These are phyloP conservation scores for Choanephora cucurbitarum DNA, from an alignment of 371 early-diverging fungal species.

Conservation along the genomic window DNA sequence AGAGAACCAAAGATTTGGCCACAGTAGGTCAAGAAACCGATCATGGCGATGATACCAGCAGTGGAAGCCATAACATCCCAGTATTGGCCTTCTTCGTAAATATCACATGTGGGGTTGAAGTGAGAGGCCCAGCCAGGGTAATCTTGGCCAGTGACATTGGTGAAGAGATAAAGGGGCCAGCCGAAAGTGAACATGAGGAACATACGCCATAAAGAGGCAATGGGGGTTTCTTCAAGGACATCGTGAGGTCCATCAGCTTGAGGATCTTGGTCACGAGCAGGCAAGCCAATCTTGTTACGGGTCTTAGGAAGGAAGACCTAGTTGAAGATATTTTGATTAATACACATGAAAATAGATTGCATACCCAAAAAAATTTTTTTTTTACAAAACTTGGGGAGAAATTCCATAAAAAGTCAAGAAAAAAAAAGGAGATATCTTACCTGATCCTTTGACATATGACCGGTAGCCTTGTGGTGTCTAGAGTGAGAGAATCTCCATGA, in stretches of 20 bases:
- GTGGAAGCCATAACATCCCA: conserved; percentile 67
- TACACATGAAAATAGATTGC: not conserved
- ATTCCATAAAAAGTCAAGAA: conserved; percentile 1
- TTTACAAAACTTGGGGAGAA: too few relatives aligned
- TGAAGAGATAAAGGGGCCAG: conserved; percentile 82
- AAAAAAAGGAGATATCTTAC: conserved; percentile 11
- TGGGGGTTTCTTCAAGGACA: conserved; percentile 67
- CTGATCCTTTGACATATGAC: conserved; percentile 83
- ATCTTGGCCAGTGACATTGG: conserved; percentile 74
- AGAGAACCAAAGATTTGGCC: conserved; percentile 55
- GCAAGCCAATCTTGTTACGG: conserved; percentile 54
- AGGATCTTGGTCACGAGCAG: conserved; percentile 36
- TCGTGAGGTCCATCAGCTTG: conserved; percentile 46
- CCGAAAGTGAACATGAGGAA: conserved; percentile 72
- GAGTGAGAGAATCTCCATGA: conserved; percentile 76
- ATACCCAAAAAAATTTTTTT: conserved; percentile 1
- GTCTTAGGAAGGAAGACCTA: conserved; percentile 82
- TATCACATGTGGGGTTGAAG: conserved; percentile 73
- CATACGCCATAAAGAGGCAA: conserved; percentile 59
- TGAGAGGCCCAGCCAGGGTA: conserved; percentile 80
- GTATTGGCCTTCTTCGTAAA: conserved; percentile 74
- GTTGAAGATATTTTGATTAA: not conserved
- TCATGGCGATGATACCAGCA: conserved; percentile 62
- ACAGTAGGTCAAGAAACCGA: conserved; percentile 56
- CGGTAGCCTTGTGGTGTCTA: conserved; percentile 84